Percentiles rank a stretch among this genome's conserved stretches.
phyloP scores from a whole-genome alignment of 306 rosid genomes.

The Dicorynia guianensis region DNA sequence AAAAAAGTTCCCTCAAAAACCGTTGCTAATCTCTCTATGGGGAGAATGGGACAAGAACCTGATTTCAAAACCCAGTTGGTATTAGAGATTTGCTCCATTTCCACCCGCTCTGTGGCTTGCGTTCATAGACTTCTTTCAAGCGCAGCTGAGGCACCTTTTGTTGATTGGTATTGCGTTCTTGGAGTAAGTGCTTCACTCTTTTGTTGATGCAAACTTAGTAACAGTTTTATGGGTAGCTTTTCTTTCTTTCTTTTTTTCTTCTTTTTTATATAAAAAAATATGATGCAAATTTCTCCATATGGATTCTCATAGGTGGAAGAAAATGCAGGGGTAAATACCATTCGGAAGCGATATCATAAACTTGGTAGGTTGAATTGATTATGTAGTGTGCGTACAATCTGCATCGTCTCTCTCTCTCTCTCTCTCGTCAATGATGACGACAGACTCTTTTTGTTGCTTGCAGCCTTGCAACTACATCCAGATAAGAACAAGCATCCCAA shows the following conservation, averaged over 20 bases:
- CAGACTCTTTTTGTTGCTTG: conserved; percentile 37
- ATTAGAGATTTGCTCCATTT: conserved; percentile 73
- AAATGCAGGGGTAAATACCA: conserved; percentile 60
- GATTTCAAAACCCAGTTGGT: conserved; percentile 74
- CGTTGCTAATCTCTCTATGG: conserved; percentile 41
- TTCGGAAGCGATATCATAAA: conserved; percentile 78
- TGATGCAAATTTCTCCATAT: conserved; percentile 33
- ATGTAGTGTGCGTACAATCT: conserved; percentile 10
- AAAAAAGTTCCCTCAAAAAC: background rate
- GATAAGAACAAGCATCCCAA: conserved; percentile 90
- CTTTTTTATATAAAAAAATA: background rate
- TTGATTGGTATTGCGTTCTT: conserved; percentile 91
- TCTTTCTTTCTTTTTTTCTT: too few species aligned
- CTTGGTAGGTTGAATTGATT: conserved; percentile 66
- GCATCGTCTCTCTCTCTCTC: conserved; percentile 20
- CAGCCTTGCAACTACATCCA: conserved; percentile 96
- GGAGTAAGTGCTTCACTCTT: conserved; percentile 62
- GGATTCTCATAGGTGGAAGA: conserved; percentile 71
- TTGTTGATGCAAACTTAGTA: background rate
- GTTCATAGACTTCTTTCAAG: conserved; percentile 56
- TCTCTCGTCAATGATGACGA: conserved; percentile 23
- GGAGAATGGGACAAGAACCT: conserved; percentile 60
- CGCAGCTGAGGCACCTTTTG: conserved; percentile 49
- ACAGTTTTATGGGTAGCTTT: background rate
- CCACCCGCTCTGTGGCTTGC: conserved; percentile 59